Conservation (phyloP, 2,329 filamentous ascomycete genomes). For the Ploettnerulaceae sp. region DNA sequence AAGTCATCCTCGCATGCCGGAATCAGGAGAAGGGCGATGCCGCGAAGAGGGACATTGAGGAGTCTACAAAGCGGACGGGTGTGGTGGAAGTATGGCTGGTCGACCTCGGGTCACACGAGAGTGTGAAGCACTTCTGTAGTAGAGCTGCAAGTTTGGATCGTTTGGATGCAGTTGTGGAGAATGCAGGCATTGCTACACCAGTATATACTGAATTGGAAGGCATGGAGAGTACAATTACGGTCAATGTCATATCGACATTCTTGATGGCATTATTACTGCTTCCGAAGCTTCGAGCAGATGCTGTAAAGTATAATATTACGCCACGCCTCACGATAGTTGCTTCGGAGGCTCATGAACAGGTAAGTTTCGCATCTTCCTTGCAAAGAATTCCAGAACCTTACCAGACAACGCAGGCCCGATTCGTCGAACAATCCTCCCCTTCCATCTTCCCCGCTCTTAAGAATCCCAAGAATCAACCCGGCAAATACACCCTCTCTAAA, state of each 20-base stretch:
- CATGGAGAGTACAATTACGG: constrained; percentile 27
- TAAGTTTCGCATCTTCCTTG: constrained; percentile 5
- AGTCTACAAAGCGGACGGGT: constrained; percentile 11
- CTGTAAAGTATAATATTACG: constrained; percentile 18
- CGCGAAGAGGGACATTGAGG: constrained; percentile 17
- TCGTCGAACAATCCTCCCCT: constrained; percentile 22
- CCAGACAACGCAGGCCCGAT: constrained; percentile 24
- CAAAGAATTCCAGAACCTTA: not conserved
- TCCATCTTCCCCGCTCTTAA: constrained; percentile 24
- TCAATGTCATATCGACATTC: constrained; percentile 34
- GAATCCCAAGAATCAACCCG: constrained; percentile 21
- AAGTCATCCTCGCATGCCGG: constrained; percentile 32
- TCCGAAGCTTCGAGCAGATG: constrained; percentile 27
- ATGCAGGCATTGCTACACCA: constrained; percentile 26
- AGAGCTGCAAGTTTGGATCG: constrained; percentile 37
- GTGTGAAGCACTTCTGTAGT: constrained; percentile 41
- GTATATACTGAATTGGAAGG: constrained; percentile 25
- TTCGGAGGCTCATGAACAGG: constrained; percentile 29
- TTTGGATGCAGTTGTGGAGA: constrained; percentile 43
- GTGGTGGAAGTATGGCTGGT: constrained; percentile 44
- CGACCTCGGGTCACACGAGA: constrained; percentile 45
- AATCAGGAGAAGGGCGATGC: constrained; percentile 18
- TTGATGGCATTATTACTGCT: constrained; percentile 31
- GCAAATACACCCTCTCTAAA: constrained; percentile 36
- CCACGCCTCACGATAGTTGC: constrained; percentile 27